Conservation (phyloP, 148 eudicot genomes). For the Cornus controversa region DNA sequence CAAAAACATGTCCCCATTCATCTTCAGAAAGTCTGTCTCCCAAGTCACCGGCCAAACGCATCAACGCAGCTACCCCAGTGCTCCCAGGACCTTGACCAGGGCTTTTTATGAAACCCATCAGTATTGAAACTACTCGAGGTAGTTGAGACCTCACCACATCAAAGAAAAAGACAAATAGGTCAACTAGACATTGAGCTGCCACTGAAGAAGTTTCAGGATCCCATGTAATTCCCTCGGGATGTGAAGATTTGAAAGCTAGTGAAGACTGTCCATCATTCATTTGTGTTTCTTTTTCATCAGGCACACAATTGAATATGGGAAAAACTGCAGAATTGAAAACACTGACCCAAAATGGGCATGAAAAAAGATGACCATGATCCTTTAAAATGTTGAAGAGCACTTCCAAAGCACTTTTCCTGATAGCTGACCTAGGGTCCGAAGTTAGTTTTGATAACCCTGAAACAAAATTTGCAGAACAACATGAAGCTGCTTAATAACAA, state of each 20-base stretch:
- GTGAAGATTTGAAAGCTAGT: constrained; percentile 23
- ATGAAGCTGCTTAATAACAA: background rate
- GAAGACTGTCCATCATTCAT: constrained; percentile 33
- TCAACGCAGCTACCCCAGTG: constrained; percentile 75
- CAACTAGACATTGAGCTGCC: constrained; percentile 79
- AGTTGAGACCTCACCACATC: constrained; percentile 60
- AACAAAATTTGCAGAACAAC: constrained; percentile 1
- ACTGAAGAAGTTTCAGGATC: constrained; percentile 74
- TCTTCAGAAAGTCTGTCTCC: constrained; percentile 63
- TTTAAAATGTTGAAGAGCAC: constrained; percentile 95
- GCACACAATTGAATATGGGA: constrained; percentile 58
- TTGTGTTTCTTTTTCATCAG: constrained; percentile 38
- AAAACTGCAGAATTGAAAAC: constrained; percentile 68
- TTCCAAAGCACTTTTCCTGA: constrained; percentile 88
- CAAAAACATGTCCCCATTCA: constrained; percentile 81
- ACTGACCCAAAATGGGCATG: constrained; percentile 74
- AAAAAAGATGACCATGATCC: constrained; percentile 94
- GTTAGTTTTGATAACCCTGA: constrained; percentile 87
- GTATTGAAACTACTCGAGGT: constrained; percentile 52
- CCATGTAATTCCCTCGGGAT: constrained; percentile 34
- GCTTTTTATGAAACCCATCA: constrained; percentile 54
- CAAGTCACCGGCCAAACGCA: constrained; percentile 73
- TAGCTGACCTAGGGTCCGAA: constrained; percentile 86
- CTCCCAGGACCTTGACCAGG: constrained; percentile 72
- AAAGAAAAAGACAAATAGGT: constrained; percentile 68